phyloP scores from a whole-genome alignment of 2,329 filamentous ascomycete genomes.

The Ophiobolus disseminans region DNA sequence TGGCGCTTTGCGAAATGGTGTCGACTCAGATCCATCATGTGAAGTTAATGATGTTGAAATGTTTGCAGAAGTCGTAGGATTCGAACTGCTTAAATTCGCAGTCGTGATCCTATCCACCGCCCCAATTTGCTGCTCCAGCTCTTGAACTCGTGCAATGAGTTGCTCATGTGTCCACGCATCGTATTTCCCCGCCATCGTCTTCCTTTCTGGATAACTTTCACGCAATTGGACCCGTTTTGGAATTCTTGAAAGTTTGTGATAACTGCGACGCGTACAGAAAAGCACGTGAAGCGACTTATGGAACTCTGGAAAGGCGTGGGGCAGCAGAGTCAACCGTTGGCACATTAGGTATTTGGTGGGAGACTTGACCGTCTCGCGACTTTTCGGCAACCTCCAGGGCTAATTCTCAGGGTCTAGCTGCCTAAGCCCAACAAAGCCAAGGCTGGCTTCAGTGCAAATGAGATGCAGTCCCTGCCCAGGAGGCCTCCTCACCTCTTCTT shows the following conservation, averaged over 20 bases:
- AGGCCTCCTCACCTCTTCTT: too few species aligned
- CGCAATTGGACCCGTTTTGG: constrained; percentile 31
- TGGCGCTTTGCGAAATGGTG: constrained; percentile 34
- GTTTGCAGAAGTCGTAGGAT: constrained; percentile 6
- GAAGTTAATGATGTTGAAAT: constrained; percentile 6
- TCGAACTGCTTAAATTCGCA: constrained; percentile 1
- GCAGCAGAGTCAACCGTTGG: constrained; percentile 27
- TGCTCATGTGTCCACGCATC: constrained; percentile 44
- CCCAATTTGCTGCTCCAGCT: constrained; percentile 37
- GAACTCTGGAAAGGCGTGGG: constrained; percentile 38
- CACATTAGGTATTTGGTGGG: constrained; percentile 36
- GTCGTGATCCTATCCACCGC: not conserved
- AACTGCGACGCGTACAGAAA: constrained; percentile 36
- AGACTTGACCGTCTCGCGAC: constrained; percentile 22
- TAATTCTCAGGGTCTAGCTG: constrained; percentile 27
- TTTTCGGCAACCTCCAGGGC: constrained; percentile 35
- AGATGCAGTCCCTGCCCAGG: too few species aligned
- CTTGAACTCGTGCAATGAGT: constrained; percentile 42
- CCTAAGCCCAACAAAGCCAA: constrained; percentile 16
- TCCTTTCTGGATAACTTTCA: constrained; percentile 12
- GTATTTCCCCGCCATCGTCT: constrained; percentile 36
- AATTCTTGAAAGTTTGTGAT: constrained; percentile 45
- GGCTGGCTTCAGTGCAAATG: too few species aligned
- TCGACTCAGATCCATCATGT: constrained; percentile 2
- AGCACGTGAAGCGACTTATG: constrained; percentile 33